Base-by-base conservation (phyloP, 179 eudicot species). In the Drosera spatulata region DNA sequence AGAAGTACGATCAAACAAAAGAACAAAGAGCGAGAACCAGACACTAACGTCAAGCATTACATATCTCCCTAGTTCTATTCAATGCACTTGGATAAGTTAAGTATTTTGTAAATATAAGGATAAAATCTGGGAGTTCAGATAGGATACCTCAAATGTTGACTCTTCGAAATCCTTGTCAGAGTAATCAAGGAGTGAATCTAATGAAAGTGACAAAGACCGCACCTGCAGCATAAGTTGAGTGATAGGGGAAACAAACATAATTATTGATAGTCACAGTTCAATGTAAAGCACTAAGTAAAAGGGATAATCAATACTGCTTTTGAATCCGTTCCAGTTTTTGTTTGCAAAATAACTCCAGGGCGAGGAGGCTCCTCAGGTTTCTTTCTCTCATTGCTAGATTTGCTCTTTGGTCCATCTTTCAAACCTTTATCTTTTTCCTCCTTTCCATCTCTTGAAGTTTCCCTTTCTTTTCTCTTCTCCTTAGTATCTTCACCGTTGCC, bases 181-280 rank as follows among this genome's bases (percentile, higher is more conserved):
- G 70, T 93, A 93, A 66, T 82, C 97, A 66, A 93, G 79, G 55
- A 93, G 82, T 14, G 99, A 86, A 65, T 93, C 99, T 75, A 93
- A 66, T 13, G 99, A 93, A 65, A 86, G 84, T 60, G 99, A 89
- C 60, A 84, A 40, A 13, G 99, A 86, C 38, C 77, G 90, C 66
- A 93, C 50, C 97, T 93, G 95, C 66, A 81, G 45, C 44, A 63
- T 41, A 69, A 77, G 63, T 38, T 46, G 11, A 14, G 41, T 14
- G 22, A 61, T 13, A 11, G 2, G 15, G 55, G 7, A 2, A 51
- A 51, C 15, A n/a, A 7, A n/a, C 7, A 6, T 40, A 39, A 33
- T 2, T 43, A 43, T 10, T 4, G 4, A 10, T 13, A 49, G 9
- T 13, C 12, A 10, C 13, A 49, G 45, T 43, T 7, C 45, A 4